Evolutionary conservation across 2,329 filamentous ascomycete genomes (phyloP).

Genomic region (Plenodomus biglobosus): DNA sequence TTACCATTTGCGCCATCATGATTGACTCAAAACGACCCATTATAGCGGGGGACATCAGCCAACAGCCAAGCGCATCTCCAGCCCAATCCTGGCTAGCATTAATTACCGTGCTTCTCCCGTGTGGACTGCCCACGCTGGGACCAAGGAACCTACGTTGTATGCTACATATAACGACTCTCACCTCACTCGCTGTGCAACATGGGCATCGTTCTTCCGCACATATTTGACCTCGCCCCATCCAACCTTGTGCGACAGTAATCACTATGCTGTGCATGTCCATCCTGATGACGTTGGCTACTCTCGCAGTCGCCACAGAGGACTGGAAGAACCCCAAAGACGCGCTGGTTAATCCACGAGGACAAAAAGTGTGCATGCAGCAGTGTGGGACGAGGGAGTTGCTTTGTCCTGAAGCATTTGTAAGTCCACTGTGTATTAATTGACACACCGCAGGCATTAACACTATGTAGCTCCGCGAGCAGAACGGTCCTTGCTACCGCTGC

Average conservation of each 20-base stretch:
- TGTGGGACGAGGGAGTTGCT: conserved; percentile 5
- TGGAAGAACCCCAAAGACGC: conserved; percentile 8
- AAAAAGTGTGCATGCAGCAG: conserved; percentile 11
- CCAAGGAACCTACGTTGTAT: neutral
- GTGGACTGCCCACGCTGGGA: neutral
- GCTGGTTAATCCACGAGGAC: conserved; percentile 10
- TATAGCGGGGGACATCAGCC: neutral
- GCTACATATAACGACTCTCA: neutral
- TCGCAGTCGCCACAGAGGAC: neutral
- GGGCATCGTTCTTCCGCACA: neutral
- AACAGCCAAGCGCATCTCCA: neutral
- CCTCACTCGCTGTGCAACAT: neutral
- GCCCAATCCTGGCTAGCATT: neutral
- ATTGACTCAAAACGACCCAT: neutral
- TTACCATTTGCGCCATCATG: neutral
- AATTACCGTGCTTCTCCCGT: neutral
- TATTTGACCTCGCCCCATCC: neutral
- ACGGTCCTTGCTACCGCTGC: conserved; percentile 2
- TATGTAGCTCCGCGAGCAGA: neutral
- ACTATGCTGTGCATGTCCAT: neutral
- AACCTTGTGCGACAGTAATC: neutral
- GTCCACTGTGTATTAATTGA: neutral
- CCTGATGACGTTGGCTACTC: neutral
- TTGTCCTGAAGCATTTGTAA: conserved; percentile 13
- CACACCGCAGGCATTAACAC: neutral